Percentiles rank a stretch among this genome's conserved stretches.
Conservation (phyloP, 2,329 filamentous ascomycete genomes). For the Venturia oleaginea region DNA sequence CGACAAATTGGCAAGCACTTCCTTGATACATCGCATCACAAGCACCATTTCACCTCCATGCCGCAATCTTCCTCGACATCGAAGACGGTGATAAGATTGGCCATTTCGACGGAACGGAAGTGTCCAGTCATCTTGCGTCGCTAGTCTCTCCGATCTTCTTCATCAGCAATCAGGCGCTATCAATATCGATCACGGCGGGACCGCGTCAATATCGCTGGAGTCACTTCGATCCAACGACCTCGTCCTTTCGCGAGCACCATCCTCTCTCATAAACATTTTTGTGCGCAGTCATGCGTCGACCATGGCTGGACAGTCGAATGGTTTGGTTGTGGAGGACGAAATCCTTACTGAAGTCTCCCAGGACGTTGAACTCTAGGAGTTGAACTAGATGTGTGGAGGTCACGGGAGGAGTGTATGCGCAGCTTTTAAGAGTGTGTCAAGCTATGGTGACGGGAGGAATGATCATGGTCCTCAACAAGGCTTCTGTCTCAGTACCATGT, state of each 20-base stretch:
- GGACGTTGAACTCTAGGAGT: neutral
- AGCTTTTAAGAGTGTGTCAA: no score
- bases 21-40: no score
- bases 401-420: neutral
- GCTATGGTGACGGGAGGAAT: no score
- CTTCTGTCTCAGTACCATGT: no score
- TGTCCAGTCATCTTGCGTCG: conserved; percentile 35
- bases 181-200: conserved; percentile 35
- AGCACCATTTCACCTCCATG: no score
- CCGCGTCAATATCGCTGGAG: conserved; percentile 32
- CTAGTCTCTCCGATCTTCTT: conserved; percentile 32
- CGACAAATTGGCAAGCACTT: no score
- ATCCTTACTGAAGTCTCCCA: neutral
- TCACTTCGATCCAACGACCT: conserved; percentile 41
- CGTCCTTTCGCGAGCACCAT: conserved; percentile 45
- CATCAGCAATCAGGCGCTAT: conserved; percentile 31
- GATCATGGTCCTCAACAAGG: no score
- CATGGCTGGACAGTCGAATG: neutral
- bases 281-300: neutral
- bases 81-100: conserved; percentile 25
- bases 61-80: conserved; percentile 24
- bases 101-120: conserved; percentile 28
- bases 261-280: conserved; percentile 33
- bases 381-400: neutral
- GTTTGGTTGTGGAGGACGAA: neutral